phyloP scores from a whole-genome alignment of 768 basidiomycete species.

The Paxillus ammoniavirescens region DNA sequence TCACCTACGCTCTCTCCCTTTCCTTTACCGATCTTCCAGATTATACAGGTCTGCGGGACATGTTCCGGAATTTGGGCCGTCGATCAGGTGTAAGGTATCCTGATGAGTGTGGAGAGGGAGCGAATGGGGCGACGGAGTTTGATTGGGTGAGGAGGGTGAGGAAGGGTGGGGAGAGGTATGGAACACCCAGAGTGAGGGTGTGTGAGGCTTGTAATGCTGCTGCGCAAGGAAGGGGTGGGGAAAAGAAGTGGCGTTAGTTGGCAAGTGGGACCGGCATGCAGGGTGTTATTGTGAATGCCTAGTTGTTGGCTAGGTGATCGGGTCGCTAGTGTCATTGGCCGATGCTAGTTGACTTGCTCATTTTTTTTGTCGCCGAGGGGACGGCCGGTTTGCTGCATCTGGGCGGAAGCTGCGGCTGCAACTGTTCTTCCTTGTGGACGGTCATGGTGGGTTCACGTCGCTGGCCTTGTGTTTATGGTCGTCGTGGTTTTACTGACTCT shows the following conservation, averaged over 20 bases:
- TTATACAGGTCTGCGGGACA: conserved; percentile 75
- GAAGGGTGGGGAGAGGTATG: conserved; percentile 13
- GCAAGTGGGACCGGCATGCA: background rate
- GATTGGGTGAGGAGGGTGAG: conserved; percentile 45
- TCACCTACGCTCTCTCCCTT: conserved; percentile 73
- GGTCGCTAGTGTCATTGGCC: background rate
- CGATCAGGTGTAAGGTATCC: conserved; percentile 47
- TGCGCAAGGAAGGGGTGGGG: conserved; percentile 17
- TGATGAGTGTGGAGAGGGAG: conserved; percentile 17
- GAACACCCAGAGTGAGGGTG: conserved; percentile 29
- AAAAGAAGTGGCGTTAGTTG: conserved; percentile 26
- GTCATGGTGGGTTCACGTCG: conserved; percentile 5
- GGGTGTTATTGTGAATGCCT: conserved; percentile 1
- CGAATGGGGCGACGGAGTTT: conserved; percentile 34
- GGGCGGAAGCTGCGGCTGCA: background rate
- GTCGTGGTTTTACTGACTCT: background rate
- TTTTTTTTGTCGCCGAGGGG: conserved; percentile 1
- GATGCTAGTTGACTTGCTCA: conserved; percentile 1
- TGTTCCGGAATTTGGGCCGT: conserved; percentile 62
- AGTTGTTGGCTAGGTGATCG: background rate
- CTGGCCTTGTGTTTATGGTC: background rate
- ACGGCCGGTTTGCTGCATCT: background rate
- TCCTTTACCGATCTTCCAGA: conserved; percentile 89
- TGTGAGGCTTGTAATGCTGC: conserved; percentile 35
- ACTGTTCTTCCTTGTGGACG: background rate